Evolutionary conservation across 768 basidiomycete genomes (phyloP), one percentile per base, ranked within the genome.

Genomic region (Kwoniella heveanensis): DNA sequence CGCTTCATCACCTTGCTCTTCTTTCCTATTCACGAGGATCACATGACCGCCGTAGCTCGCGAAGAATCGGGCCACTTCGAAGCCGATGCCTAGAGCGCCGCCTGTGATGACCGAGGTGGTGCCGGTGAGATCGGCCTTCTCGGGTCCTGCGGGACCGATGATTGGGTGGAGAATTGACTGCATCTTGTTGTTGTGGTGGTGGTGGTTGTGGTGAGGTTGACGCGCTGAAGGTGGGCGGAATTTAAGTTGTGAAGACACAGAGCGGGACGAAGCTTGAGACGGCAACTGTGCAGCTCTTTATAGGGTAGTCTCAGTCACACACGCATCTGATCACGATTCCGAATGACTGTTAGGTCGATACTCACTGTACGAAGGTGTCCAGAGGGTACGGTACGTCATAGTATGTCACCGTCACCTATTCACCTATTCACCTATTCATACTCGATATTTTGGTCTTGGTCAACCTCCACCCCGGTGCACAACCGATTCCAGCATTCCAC

Each of bases 1-100:
- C 4, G 77, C 73, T 44, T 72, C 64, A 47, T 75, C 73, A 8
- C 77, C 77, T 62, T 79, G 77, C 39, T 79, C 74, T 55, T 77
- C 68, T 59, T 79, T 79, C 54, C 75, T 60, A 69, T 77, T 76
- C 62, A 73, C 61, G 67, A 79, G 73, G 69, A 79, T 73, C 5
- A 73, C 72, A 17, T 62, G 54, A 0, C 70, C 70, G 25, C 70
- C 71, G 50, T 60, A 68, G 24, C 67, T 63, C 1, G 70, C 70
- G 55, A 76, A 73, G 55, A 68, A 69, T 26, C 67, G 66, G 7
- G 74, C 64, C 36, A 78, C 62, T 37, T 73, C 73, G 37, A 66
- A 66, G 25, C 77, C 74, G 21, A 66, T 66, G 39, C 55, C 67
- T 30, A 52, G 30, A 2, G 58, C 50, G 30, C 70, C 67, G 47